Percentiles rank a stretch among this genome's conserved stretches.
Evolutionary conservation across 129 eudicot genomes (phyloP).

Genomic region (Escallonia herrerae): DNA sequence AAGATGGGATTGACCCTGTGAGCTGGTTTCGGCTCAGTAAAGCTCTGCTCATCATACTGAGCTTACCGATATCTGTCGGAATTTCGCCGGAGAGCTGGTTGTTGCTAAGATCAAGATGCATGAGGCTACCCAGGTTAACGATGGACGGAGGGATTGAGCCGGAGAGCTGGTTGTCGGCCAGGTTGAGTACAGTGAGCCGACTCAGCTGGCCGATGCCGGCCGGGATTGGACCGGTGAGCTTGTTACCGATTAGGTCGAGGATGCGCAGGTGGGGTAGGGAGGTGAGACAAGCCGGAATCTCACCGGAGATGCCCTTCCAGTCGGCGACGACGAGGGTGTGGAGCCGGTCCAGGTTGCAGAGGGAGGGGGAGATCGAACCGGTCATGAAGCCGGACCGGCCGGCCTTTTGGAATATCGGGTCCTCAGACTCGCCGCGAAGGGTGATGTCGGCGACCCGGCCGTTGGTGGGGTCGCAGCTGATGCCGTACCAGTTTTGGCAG

Average conservation of each 20-base stretch:
- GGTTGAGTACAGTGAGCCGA: constrained; percentile 52
- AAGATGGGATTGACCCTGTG: constrained; percentile 61
- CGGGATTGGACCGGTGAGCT: constrained; percentile 57
- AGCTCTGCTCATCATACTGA: constrained; percentile 82
- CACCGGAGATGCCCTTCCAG: constrained; percentile 83
- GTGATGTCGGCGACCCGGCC: constrained; percentile 60
- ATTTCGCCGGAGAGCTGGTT: constrained; percentile 55
- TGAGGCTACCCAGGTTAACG: constrained; percentile 41
- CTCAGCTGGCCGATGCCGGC: constrained; percentile 49
- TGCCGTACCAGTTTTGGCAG: constrained; percentile 70
- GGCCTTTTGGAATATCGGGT: constrained; percentile 55
- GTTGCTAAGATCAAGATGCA: constrained; percentile 69
- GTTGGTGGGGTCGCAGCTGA: constrained; percentile 75
- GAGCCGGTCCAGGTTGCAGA: constrained; percentile 67
- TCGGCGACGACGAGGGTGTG: constrained; percentile 70
- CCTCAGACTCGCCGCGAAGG: constrained; percentile 87
- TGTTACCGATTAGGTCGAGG: constrained; percentile 70
- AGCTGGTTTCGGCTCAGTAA: constrained; percentile 49
- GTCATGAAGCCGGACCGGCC: constrained; percentile 86
- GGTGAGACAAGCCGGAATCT: constrained; percentile 61
- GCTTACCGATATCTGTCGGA: constrained; percentile 60
- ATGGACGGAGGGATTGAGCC: constrained; percentile 64
- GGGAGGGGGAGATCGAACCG: constrained; percentile 60
- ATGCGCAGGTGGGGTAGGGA: constrained; percentile 48
- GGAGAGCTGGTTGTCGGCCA: constrained; percentile 60